These are phyloP conservation scores for Athelia sp. DNA, from an alignment of 1,284 basidiomycete genomes.

Conservation along the genomic window DNA sequence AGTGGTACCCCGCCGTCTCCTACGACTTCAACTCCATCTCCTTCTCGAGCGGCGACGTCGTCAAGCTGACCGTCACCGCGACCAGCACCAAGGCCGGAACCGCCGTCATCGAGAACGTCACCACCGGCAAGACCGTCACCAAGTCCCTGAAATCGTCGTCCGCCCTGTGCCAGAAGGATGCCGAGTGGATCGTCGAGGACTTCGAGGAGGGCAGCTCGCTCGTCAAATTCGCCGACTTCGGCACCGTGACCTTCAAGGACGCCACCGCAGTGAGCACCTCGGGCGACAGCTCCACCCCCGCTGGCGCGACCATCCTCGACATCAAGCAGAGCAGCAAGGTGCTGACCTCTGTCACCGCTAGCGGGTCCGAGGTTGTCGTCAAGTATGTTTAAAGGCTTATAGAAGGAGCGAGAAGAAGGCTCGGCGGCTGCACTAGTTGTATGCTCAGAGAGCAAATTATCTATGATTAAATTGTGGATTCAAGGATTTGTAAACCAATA, in stretches of 20 bases:
- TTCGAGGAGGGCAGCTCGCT: slow-evolving; percentile 16
- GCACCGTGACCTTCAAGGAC: too few species aligned
- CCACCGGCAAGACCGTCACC: slow-evolving; percentile 20
- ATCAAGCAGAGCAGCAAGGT: slow-evolving; percentile 1
- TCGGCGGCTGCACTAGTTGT: too few species aligned
- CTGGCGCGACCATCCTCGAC: not conserved
- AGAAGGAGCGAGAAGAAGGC: not conserved
- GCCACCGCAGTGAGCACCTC: not conserved
- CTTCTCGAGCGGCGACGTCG: slow-evolving; percentile 19
- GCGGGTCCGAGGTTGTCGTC: not conserved
- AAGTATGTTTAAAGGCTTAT: not conserved
- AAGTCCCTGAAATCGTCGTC: slow-evolving; percentile 20
- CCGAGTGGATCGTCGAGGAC: not conserved
- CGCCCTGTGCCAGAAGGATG: slow-evolving; percentile 20
- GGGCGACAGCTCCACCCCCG: slow-evolving; percentile 1
- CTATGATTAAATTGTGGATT: too few species aligned
- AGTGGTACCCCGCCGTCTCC: slow-evolving; percentile 26
- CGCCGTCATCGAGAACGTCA: slow-evolving; percentile 23
- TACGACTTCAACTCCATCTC: slow-evolving; percentile 22
- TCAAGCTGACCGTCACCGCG: slow-evolving; percentile 23
- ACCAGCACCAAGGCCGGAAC: slow-evolving; percentile 18
- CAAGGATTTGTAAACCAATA: too few species aligned
- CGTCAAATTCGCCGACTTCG: slow-evolving; percentile 25
- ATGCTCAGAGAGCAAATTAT: too few species aligned
- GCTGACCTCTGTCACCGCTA: not conserved